Evolutionary conservation across 305 asterid species (phyloP), one percentile per base, ranked within the genome.

Genomic region (Rubia tinctorum): DNA sequence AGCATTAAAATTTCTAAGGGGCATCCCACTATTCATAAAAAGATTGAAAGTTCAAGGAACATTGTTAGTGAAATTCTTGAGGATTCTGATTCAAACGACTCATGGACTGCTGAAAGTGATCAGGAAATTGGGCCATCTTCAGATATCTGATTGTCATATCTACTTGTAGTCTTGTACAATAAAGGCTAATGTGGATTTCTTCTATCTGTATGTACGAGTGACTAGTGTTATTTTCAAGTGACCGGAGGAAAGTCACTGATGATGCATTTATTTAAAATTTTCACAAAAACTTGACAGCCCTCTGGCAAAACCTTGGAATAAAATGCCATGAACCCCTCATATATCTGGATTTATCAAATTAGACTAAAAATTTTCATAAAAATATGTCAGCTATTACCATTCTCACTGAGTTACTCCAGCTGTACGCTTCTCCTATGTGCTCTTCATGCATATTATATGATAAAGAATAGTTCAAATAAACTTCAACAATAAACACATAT

Each of bases 101-200:
- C 73, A 49, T 69, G 63, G 73, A 30, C 63, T 4, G 51, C 30
- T 69, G 73, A 30, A 69, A 27, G 63, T 30, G 73, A 69, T 51
- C 25, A 18, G 25, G 23, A 39, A n/a, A 8, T 51, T 69, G 5
- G 20, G 22, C 34, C 72, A 68, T 43, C 40, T 45, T 45, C 39
- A 6, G 23, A 25, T 45, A 27, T 58, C 56, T 37, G 20, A 62
- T 13, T 62, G 43, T 62, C 67, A 13, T 55, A n/a, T 55, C 8
- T 49, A 15, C 58, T n/a, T 7, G 11, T n/a, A 55, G 12, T 18
- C 11, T 18, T 1, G 60, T n/a, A 18, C 58, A 51, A 15, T 7
- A 53, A 53, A 53, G 60, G 25, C 4, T 14, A 15, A 13, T 61
- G 40, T 12, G 12, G 6, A 59, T 23, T 23, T 59, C 30, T 22